Evolutionary conservation across 768 basidiomycete species (phyloP), one percentile per base, ranked within the genome.

Genomic region (Cyathus striatus): DNA sequence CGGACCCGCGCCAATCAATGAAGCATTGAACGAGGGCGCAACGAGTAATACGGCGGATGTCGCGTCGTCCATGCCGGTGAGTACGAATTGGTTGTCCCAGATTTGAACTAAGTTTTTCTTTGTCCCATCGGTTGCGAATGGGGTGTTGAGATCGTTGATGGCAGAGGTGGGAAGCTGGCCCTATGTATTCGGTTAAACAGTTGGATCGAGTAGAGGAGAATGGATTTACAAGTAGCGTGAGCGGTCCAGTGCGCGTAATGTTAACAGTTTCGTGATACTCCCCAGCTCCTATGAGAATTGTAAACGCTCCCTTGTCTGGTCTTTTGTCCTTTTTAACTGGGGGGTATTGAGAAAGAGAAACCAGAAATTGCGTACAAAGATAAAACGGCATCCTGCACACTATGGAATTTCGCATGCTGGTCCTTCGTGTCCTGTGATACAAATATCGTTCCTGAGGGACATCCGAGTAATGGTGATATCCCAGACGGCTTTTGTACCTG

Each of bases 201-300:
- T 23, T n/a, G n/a, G n/a, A n/a, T n/a, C n/a, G n/a, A n/a, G n/a
- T n/a, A n/a, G n/a, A n/a, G n/a, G n/a, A n/a, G n/a, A n/a, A 30
- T 37, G 38, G 32, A 23, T 59, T 49, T 49, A 81, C 83, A 23
- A 86, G 60, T 16, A 85, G 61, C 0, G 75, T 80, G 26, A 83
- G 58, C 14, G 81, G 75, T 1, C 63, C 76, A 40, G 54, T 56
- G 32, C 79, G 65, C 0, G 79, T 75, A 16, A 85, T 62, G 41
- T 79, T 82, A 4, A 85, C 52, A 1, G 68, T 71, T 58, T 83
- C 82, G 38, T 73, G 70, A 46, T 84, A 86, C 38, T 73, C 65
- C 5, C 83, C 83, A 42, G 63, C 61, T 0, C 67, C 81, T 27
- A 86, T 66, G 21, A 84, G 70, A 26, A 85, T 79, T 2, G 63